Conservation (phyloP, 129 eudicot genomes). For the Tagetes patula region DNA sequence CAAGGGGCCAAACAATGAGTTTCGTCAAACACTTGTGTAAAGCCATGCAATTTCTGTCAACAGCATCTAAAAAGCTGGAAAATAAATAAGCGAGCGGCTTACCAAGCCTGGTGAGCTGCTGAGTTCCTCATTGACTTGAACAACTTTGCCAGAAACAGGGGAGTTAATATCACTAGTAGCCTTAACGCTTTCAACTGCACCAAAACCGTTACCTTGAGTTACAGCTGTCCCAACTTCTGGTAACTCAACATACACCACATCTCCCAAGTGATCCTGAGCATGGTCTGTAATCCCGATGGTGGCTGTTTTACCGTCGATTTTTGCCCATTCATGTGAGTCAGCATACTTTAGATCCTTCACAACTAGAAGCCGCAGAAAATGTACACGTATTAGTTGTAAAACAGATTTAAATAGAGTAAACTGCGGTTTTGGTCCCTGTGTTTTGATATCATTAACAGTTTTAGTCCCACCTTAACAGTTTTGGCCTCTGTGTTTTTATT, state of each 20-base stretch:
- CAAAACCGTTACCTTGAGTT: slow-evolving; percentile 57
- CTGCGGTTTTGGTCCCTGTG: too few relatives aligned
- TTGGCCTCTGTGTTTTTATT: too few relatives aligned
- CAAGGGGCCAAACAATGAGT: neutral
- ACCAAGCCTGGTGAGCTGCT: slow-evolving; percentile 60
- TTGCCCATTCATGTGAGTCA: slow-evolving; percentile 85
- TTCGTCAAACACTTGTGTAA: slow-evolving; percentile 3
- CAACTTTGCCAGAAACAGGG: slow-evolving; percentile 73
- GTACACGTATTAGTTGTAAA: neutral
- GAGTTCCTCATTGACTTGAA: slow-evolving; percentile 58
- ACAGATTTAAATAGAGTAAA: neutral
- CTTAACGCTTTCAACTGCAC: slow-evolving; percentile 83
- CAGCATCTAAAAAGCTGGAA: neutral
- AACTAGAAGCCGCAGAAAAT: slow-evolving; percentile 39
- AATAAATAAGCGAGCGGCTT: slow-evolving; percentile 24
- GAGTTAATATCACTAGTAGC: slow-evolving; percentile 79
- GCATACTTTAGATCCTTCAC: slow-evolving; percentile 63
- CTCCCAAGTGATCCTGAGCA: slow-evolving; percentile 83
- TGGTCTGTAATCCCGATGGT: slow-evolving; percentile 80
- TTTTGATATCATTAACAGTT: too few relatives aligned
- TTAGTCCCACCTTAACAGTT: too few relatives aligned
- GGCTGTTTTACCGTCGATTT: slow-evolving; percentile 62
- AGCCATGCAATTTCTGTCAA: neutral
- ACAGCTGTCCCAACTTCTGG: slow-evolving; percentile 57
- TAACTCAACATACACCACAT: slow-evolving; percentile 78